Evolutionary conservation across 768 basidiomycete species (phyloP).

Genomic region (Chalciporus sphaerocephalus): DNA sequence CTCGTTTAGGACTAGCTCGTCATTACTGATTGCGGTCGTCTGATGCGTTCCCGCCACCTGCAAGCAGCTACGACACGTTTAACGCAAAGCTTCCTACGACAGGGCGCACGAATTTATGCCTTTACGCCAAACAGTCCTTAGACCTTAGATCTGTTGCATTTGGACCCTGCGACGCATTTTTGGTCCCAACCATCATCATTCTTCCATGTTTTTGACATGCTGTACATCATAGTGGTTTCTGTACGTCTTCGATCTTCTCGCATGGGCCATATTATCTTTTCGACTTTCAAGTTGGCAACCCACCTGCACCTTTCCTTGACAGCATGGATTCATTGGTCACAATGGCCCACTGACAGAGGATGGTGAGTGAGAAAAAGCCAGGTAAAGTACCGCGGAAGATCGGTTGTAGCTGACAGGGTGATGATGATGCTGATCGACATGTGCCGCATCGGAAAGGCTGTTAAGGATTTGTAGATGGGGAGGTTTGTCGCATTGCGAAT

Average conservation of each 20-base stretch:
- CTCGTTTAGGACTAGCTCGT: conserved; percentile 15
- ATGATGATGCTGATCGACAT: neutral
- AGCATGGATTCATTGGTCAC: conserved; percentile 13
- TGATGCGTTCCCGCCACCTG: conserved; percentile 5
- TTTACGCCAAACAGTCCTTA: conserved; percentile 38
- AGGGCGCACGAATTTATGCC: conserved; percentile 55
- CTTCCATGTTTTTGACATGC: conserved; percentile 10
- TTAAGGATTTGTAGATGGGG: neutral
- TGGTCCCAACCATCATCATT: conserved; percentile 1
- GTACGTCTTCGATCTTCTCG: conserved; percentile 28
- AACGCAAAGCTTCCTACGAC: conserved; percentile 54
- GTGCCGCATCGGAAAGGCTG: too few relatives aligned
- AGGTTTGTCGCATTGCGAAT: neutral
- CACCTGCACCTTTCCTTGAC: conserved; percentile 9
- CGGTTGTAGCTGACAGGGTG: neutral
- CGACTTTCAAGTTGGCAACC: conserved; percentile 14
- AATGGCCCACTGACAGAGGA: conserved; percentile 17
- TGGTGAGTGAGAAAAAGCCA: neutral
- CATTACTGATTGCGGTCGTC: conserved; percentile 13
- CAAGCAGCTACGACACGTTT: conserved; percentile 44
- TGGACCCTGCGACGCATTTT: conserved; percentile 7
- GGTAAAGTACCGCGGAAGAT: neutral
- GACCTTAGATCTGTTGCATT: conserved; percentile 24
- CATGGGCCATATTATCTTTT: conserved; percentile 22
- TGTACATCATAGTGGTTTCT: conserved; percentile 16